Evolutionary conservation across 2,329 filamentous ascomycete species (phyloP).

Genomic region (Alternaria viburni): DNA sequence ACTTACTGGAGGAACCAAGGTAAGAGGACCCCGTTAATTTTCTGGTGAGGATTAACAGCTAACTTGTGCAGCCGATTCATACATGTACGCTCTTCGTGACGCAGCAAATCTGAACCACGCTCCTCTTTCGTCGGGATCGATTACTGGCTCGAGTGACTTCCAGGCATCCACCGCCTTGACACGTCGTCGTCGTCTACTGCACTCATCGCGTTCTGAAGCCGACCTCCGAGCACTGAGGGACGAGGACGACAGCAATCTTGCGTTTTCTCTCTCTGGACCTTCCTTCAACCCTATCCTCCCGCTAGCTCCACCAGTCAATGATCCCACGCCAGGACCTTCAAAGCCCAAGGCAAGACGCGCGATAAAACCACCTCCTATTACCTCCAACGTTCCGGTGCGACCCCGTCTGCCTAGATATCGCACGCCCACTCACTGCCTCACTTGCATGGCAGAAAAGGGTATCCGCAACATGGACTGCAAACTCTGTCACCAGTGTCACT

Average conservation of each 20-base stretch:
- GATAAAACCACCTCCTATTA: not conserved
- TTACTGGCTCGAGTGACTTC: not conserved
- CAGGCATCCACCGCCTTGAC: not conserved
- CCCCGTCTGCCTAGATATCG: not conserved
- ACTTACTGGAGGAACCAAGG: not conserved
- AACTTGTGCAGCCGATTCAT: not conserved
- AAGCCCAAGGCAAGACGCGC: not conserved
- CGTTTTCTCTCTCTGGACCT: not conserved
- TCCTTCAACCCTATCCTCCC: not conserved
- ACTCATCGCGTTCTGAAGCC: not conserved
- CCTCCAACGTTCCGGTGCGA: not conserved
- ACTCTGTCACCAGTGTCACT: not conserved
- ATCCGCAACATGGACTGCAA: not conserved
- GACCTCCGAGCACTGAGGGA: not conserved
- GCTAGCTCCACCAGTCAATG: not conserved
- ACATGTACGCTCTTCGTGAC: not conserved
- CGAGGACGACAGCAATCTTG: not conserved
- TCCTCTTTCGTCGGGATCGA: not conserved
- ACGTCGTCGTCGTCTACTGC: not conserved
- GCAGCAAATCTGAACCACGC: not conserved
- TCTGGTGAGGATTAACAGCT: not conserved
- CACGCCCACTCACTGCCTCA: not conserved
- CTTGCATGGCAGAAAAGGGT: not conserved
- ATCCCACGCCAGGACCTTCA: not conserved
- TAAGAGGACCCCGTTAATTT: not conserved